Base-by-base conservation (phyloP, 164 flowering plant species). In the Stephania japonica region DNA sequence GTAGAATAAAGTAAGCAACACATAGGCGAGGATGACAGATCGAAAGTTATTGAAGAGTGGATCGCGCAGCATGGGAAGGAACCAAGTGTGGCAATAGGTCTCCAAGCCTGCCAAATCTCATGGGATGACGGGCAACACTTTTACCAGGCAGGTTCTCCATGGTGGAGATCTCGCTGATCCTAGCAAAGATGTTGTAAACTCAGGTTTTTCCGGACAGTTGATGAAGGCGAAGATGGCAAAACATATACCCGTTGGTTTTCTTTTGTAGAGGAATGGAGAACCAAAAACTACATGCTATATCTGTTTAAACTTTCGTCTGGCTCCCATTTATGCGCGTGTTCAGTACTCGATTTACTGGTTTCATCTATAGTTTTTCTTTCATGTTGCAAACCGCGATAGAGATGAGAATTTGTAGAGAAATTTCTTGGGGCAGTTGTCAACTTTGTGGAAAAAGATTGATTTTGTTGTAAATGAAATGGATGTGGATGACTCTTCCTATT, bases 31-130 rank as follows among this genome's bases (percentile, higher is more conserved):
- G 76, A 81, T 73, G 91, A 85, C 2, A 83, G 82, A 74, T 78
- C 49, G 66, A 65, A 64, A 23, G 90, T 86, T 64, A 68, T 86
- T 41, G 78, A 84, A 64, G 88, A 87, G 67, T 93, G 99, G 97
- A 82, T 87, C 75, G 80, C 84, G 3, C 78, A 41, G 70, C 97
- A 95, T 81, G 98, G 99, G 53, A 93, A 92, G 81, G 99, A 93
- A 79, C 99, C 98, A 32, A 73, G 70, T 23, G 83, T 91, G 68
- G 93, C 94, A 41, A 88, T 96, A 76, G 97, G 95, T 80, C 99
- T 96, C 75, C 99, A 96, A 83, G 97, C 99, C 42, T 90, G 88
- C 75, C 91, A 92, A 67, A 91, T 96, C 71, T 93, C 98, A 42
- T 96, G 98, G 98, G 92, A 93, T 73, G 86, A 90, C 63, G 93